Evolutionary conservation across 345 rosid genomes (phyloP).

Genomic region (Populus simonii): DNA sequence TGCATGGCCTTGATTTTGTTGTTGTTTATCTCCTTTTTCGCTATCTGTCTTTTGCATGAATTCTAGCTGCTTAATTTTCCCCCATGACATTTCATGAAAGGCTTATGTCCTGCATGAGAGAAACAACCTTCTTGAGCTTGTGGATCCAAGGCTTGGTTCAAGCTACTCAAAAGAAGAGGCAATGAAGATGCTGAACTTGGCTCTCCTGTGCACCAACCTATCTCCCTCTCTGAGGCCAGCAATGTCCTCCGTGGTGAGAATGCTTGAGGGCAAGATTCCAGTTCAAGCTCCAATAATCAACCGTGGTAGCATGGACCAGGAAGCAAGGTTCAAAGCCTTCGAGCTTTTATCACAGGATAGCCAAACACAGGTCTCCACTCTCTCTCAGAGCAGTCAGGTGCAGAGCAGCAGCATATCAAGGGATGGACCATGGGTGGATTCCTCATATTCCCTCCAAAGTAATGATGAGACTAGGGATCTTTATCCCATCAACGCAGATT

Average conservation of each 20-base stretch:
- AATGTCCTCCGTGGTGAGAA: constrained; percentile 79
- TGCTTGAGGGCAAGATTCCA: constrained; percentile 73
- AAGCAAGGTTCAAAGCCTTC: constrained; percentile 75
- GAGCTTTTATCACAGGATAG: constrained; percentile 61
- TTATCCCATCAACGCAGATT: too few relatives aligned
- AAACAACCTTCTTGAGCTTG: constrained; percentile 80
- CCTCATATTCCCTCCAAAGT: constrained; percentile 41
- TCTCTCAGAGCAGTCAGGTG: constrained; percentile 44
- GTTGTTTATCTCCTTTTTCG: not conserved
- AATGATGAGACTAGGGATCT: constrained; percentile 25
- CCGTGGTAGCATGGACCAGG: constrained; percentile 40
- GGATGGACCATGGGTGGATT: constrained; percentile 67
- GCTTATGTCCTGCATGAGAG: constrained; percentile 91
- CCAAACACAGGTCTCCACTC: constrained; percentile 43
- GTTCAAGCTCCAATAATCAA: constrained; percentile 70
- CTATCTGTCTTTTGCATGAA: not conserved
- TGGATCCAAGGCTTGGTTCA: constrained; percentile 65
- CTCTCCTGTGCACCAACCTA: constrained; percentile 77
- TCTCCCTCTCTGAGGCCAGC: constrained; percentile 84
- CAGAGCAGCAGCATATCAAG: constrained; percentile 40
- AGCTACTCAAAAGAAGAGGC: constrained; percentile 57
- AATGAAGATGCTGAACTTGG: constrained; percentile 59
- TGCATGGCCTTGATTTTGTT: too few relatives aligned
- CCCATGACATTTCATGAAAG: constrained; percentile 22
- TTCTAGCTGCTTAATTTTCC: not conserved